Percentiles rank a stretch among this genome's conserved stretches.
These are phyloP conservation scores for Candida golubevii DNA, from an alignment of 805 yeast genomes.

Conservation along the genomic window DNA sequence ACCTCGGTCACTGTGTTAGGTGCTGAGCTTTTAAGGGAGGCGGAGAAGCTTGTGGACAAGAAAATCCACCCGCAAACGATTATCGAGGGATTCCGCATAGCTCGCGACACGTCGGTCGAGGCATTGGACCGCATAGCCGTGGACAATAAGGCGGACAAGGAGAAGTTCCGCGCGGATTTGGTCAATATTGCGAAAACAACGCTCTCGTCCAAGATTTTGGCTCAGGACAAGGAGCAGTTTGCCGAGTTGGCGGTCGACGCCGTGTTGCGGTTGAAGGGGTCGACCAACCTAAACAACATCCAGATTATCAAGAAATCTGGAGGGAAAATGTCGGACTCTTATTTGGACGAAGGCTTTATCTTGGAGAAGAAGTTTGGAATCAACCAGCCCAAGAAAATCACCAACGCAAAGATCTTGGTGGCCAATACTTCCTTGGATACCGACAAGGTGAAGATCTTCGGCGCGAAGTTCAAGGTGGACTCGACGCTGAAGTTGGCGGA, in stretches of 20 bases:
- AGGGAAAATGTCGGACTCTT: conserved; percentile 87
- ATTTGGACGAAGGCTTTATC: conserved; percentile 93
- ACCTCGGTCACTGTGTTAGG: conserved; percentile 91
- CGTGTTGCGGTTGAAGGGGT: conserved; percentile 77
- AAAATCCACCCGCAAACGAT: conserved; percentile 98
- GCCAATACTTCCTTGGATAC: conserved; percentile 97
- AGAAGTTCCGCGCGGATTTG: conserved; percentile 68
- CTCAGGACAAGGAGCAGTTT: conserved; percentile 92
- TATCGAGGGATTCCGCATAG: conserved; percentile 91
- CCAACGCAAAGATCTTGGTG: conserved; percentile 80
- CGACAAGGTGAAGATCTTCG: conserved; percentile 94
- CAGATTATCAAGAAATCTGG: conserved; percentile 93
- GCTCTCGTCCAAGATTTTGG: conserved; percentile 82
- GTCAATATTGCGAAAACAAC: conserved; percentile 90
- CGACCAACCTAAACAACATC: conserved; percentile 85
- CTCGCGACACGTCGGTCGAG: conserved; percentile 73
- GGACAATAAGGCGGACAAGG: conserved; percentile 59
- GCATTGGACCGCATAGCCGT: conserved; percentile 78
- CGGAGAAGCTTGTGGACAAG: conserved; percentile 85
- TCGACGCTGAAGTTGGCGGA: conserved; percentile 92
- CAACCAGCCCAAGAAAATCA: conserved; percentile 82
- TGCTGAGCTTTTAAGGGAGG: conserved; percentile 90
- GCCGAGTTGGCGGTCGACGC: conserved; percentile 93
- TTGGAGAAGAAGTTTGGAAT: conserved; percentile 90
- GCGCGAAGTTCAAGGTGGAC: conserved; percentile 96